A percentile compares a stretch with the other conserved stretches of the same genome.
phyloP scores from a whole-genome alignment of 1,284 basidiomycete genomes.

The Naganishia cerealis region DNA sequence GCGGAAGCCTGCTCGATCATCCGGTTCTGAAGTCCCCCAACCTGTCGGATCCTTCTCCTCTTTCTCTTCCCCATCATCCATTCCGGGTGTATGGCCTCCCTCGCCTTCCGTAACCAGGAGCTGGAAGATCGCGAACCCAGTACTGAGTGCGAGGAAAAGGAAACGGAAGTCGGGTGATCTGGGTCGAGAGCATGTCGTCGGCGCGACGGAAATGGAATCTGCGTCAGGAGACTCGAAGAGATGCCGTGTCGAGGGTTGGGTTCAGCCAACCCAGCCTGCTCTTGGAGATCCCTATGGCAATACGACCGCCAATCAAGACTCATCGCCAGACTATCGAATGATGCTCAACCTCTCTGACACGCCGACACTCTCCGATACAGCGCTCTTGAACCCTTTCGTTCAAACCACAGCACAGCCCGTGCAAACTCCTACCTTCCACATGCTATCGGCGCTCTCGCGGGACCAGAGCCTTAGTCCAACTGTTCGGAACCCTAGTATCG shows the following conservation, averaged over 20 bases:
- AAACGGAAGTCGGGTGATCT: not conserved
- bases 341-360: slow-evolving; percentile 22
- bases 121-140: not conserved
- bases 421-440: not conserved
- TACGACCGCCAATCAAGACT: not conserved
- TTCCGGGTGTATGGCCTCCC: not conserved
- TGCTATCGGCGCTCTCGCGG: not conserved
- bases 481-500: slow-evolving; percentile 12
- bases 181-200: too few species aligned
- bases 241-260: not conserved
- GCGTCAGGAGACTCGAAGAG: not conserved
- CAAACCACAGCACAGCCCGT: not conserved
- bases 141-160: not conserved
- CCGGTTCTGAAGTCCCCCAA: not conserved
- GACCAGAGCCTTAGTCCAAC: slow-evolving; percentile 18
- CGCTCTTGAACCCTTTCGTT: not conserved
- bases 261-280: not conserved
- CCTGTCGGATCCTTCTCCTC: not conserved
- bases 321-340: slow-evolving; percentile 18
- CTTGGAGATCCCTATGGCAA: too few species aligned
- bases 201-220: too few species aligned
- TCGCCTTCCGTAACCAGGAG: slow-evolving; percentile 6
- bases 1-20: not conserved
- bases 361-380: not conserved
- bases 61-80: not conserved